Conservation (phyloP, 371 early-diverging fungal species). For the Syncephalastrum sp. region DNA sequence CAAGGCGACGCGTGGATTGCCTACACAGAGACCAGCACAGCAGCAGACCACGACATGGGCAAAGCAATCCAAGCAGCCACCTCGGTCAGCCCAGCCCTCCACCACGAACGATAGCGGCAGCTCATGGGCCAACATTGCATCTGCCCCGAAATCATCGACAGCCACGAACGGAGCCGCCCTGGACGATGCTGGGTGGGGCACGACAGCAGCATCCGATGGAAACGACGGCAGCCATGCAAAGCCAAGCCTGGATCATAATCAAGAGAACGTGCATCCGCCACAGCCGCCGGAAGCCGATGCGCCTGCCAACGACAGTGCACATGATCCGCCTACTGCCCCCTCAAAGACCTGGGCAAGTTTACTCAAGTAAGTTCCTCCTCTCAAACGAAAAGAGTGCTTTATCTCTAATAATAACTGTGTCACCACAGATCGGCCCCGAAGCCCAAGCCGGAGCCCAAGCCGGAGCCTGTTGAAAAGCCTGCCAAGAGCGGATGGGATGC, state of each 20-base stretch:
- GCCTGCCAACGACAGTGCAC: slow-evolving; percentile 11
- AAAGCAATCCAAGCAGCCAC: too few species aligned
- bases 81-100: too few species aligned
- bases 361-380: slow-evolving; percentile 57
- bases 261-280: slow-evolving; percentile 7
- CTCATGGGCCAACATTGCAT: slow-evolving; percentile 47
- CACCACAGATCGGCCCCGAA: slow-evolving; percentile 9
- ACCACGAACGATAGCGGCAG: slow-evolving; percentile 11
- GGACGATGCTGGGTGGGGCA: slow-evolving; percentile 18
- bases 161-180: neutral
- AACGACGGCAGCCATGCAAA: slow-evolving; percentile 21
- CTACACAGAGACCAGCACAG: too few species aligned
- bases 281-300: slow-evolving; percentile 14
- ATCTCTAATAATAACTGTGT: too few species aligned
- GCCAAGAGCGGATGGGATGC: too few species aligned
- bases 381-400: neutral
- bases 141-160: slow-evolving; percentile 21
- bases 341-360: slow-evolving; percentile 80
- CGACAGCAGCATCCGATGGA: slow-evolving; percentile 8
- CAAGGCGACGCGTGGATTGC: too few species aligned
- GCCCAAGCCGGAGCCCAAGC: slow-evolving; percentile 11
- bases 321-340: slow-evolving; percentile 7
- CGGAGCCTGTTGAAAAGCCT: neutral
- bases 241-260: neutral
- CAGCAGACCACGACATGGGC: too few species aligned